phyloP scores from a whole-genome alignment of 768 basidiomycete species.

The Suillus brevipes region DNA sequence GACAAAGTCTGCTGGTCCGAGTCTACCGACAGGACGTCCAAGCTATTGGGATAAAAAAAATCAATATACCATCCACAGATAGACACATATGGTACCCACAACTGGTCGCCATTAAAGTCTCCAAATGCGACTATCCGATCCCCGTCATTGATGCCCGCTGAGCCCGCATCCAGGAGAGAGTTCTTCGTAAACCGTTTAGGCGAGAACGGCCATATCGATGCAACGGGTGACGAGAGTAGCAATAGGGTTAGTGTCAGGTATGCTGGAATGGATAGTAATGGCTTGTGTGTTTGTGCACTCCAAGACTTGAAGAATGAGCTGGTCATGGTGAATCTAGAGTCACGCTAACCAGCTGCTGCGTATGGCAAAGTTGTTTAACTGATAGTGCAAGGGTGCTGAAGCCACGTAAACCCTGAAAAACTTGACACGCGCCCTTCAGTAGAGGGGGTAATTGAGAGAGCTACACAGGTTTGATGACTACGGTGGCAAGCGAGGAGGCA shows the following conservation, averaged over 20 bases:
- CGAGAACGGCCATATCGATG: constrained; percentile 77
- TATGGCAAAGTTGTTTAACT: not conserved
- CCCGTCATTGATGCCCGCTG: constrained; percentile 72
- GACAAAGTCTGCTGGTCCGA: constrained; percentile 76
- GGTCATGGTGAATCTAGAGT: not conserved
- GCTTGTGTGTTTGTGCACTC: constrained; percentile 3
- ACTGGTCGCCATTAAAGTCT: constrained; percentile 95
- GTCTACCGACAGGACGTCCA: constrained; percentile 78
- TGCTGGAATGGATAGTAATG: not conserved
- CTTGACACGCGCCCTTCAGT: not conserved
- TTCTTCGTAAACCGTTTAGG: constrained; percentile 85
- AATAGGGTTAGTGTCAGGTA: constrained; percentile 13
- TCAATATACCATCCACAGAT: not conserved
- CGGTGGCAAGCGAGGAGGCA: not conserved
- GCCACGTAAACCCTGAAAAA: not conserved
- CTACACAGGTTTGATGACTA: not conserved
- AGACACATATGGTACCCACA: constrained; percentile 50
- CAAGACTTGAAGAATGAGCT: constrained; percentile 4
- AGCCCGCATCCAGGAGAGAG: constrained; percentile 75
- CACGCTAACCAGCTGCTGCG: not conserved
- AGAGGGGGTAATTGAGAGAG: not conserved
- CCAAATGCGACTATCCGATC: constrained; percentile 85
- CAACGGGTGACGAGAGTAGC: constrained; percentile 22
- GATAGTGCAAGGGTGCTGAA: not conserved
- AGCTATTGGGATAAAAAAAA: constrained; percentile 39